These are phyloP conservation scores for Pythium brassicae DNA, from an alignment of 352 stramenopile genomes.

Conservation along the genomic window DNA sequence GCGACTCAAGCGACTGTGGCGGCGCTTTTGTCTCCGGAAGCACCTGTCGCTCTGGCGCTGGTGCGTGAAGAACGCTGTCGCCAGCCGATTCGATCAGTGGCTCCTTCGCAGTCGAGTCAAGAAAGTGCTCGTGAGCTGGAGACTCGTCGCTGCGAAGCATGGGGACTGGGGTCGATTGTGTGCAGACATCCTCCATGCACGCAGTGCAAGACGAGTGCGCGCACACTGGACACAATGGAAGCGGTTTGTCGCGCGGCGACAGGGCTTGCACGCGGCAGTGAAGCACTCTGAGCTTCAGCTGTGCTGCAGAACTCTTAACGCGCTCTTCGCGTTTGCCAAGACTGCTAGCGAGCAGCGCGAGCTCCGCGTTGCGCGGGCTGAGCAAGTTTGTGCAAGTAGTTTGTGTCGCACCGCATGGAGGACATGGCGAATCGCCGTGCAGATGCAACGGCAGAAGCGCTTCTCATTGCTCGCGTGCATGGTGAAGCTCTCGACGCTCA, in stretches of 20 bases:
- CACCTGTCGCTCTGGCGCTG: constrained; percentile 31
- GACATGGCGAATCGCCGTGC: constrained; percentile 16
- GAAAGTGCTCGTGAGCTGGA: constrained; percentile 25
- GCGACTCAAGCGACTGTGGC: constrained; percentile 13
- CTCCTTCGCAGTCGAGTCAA: constrained; percentile 17
- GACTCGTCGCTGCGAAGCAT: constrained; percentile 13
- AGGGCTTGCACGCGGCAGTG: constrained; percentile 1
- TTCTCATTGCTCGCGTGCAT: constrained; percentile 48
- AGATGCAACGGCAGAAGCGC: constrained; percentile 27
- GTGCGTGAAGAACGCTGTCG: constrained; percentile 22
- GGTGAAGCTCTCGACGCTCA: constrained; percentile 36
- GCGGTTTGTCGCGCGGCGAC: constrained; percentile 9
- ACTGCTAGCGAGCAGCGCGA: constrained; percentile 2
- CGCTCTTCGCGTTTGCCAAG: not conserved
- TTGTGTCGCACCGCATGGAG: constrained; percentile 9
- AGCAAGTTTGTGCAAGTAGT: not conserved
- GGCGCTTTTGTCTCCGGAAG: constrained; percentile 32
- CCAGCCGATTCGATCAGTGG: constrained; percentile 28
- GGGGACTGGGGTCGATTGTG: constrained; percentile 25
- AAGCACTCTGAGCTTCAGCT: constrained; percentile 5
- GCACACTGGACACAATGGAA: constrained; percentile 21
- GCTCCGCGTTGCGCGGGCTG: constrained; percentile 11
- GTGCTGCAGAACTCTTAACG: not conserved
- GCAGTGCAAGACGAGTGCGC: constrained; percentile 3
- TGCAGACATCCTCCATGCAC: constrained; percentile 7